phyloP scores from a whole-genome alignment of 208 protist genomes.

The Crithidia expoeki region DNA sequence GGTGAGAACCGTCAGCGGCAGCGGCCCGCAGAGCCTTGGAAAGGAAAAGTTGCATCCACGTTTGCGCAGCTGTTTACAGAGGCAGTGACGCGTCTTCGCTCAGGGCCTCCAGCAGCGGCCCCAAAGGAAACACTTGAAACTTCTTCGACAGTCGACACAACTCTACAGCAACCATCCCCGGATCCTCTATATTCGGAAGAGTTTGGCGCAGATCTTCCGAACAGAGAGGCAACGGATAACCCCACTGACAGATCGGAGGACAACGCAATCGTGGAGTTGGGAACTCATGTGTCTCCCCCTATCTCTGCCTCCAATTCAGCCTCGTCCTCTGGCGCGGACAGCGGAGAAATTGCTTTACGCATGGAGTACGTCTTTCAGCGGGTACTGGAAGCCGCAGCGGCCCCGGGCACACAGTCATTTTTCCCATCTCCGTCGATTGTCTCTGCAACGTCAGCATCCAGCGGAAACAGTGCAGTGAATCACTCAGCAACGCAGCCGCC shows the following conservation, averaged over 20 bases:
- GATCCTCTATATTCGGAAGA: too few species aligned
- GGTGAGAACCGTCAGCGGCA: constrained; percentile 11
- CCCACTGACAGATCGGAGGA: too few species aligned
- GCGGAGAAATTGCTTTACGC: constrained; percentile 10
- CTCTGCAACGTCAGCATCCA: too few species aligned
- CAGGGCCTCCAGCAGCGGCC: neutral
- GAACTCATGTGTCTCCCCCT: too few species aligned
- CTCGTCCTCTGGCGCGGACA: neutral
- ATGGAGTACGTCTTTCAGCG: constrained; percentile 32
- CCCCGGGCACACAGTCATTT: constrained; percentile 13
- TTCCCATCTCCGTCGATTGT: neutral
- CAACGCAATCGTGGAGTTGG: too few species aligned
- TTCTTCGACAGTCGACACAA: neutral
- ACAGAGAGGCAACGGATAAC: too few species aligned
- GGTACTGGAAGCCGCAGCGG: constrained; percentile 22
- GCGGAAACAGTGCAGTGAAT: neutral
- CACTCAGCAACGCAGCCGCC: neutral
- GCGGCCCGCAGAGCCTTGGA: neutral
- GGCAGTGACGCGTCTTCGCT: constrained; percentile 13
- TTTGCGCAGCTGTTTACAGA: constrained; percentile 23
- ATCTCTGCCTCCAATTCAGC: neutral
- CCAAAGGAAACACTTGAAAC: neutral
- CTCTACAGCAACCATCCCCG: neutral
- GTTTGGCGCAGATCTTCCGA: too few species aligned
- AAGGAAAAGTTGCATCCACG: neutral